Evolutionary conservation across 2,329 filamentous ascomycete species (phyloP), one percentile per base, ranked within the genome.

Genomic region (Aspergillus fructus): DNA sequence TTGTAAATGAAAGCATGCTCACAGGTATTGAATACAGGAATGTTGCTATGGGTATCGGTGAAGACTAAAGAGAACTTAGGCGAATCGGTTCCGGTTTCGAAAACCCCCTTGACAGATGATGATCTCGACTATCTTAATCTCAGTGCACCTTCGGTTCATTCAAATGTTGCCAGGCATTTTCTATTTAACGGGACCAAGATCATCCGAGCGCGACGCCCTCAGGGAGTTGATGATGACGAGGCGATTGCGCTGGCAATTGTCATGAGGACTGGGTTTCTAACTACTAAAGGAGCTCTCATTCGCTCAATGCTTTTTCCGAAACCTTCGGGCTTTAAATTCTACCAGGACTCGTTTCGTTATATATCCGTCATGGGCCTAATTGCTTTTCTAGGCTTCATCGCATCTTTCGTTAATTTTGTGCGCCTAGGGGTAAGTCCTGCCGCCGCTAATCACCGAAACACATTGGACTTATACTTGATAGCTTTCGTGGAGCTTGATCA

Each of bases 1-100:
- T 99, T 61, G 93, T 99, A 63, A 99, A 99, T 68, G 94, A 99
- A 76, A 97, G 94, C 76, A 99, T 99, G 94, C 84, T 99, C 37
- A 99, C 94, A 40, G 86, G 80, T 82, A 69, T 62, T 69, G 61
- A 21, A 42, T 41, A 37, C 17, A 48, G 33, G 41, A 12, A n/a
- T 27, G 41, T 9, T 9, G 8, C 40, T 15, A 17, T 27, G 9
- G 24, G 15, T 11, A 12, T 8, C 19, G 33, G 12, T 5, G 41
- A 39, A n/a, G 24, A 37, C 68, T 72, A 59, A 73, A 53, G 39
- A 3, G 27, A 49, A 15, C 42, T 39, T 55, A 84, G 89, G 93
- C 57, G 94, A 99, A 79, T 97, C 94, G 41, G 93, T 99, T 4
- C 96, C 94, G 2, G 93, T 99, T 1, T 96, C 93, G 2, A 99